These are phyloP conservation scores for Inonotus obliquus DNA, from an alignment of 1,284 basidiomycete species.

Conservation along the genomic window DNA sequence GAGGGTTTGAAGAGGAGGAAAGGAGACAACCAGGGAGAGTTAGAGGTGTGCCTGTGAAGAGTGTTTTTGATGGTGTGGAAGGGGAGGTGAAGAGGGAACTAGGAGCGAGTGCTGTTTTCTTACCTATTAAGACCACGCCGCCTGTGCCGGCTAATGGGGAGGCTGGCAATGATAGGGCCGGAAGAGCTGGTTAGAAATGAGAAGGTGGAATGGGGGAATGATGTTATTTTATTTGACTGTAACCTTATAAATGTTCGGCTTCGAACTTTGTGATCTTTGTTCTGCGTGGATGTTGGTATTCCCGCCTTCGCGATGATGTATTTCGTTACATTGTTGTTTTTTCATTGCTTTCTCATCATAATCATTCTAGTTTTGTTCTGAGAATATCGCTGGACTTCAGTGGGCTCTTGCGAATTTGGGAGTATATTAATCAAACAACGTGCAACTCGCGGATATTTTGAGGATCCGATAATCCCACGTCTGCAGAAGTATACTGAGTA, in stretches of 20 bases:
- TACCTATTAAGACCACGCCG: not conserved
- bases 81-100: slow-evolving; percentile 44
- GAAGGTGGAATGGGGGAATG: slow-evolving; percentile 28
- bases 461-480: no score
- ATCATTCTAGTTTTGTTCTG: no score
- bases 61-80: slow-evolving; percentile 71
- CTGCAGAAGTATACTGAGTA: not conserved
- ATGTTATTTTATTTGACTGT: slow-evolving; percentile 18
- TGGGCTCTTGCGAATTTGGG: not conserved
- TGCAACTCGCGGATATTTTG: no score
- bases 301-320: not conserved
- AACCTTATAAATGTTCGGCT: slow-evolving; percentile 15
- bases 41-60: slow-evolving; percentile 68
- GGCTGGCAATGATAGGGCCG: not conserved
- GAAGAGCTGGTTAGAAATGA: no score
- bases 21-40: slow-evolving; percentile 58
- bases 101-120: slow-evolving; percentile 4
- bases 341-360: no score
- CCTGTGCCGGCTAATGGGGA: slow-evolving; percentile 25
- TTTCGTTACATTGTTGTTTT: not conserved
- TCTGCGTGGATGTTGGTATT: not conserved
- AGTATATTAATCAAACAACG: not conserved
- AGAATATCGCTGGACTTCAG: no score
- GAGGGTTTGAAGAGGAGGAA: slow-evolving; percentile 65
- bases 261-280: not conserved